These are phyloP conservation scores for Apophysomyces trapeziformis DNA, from an alignment of 371 early-diverging fungal genomes.

Conservation along the genomic window DNA sequence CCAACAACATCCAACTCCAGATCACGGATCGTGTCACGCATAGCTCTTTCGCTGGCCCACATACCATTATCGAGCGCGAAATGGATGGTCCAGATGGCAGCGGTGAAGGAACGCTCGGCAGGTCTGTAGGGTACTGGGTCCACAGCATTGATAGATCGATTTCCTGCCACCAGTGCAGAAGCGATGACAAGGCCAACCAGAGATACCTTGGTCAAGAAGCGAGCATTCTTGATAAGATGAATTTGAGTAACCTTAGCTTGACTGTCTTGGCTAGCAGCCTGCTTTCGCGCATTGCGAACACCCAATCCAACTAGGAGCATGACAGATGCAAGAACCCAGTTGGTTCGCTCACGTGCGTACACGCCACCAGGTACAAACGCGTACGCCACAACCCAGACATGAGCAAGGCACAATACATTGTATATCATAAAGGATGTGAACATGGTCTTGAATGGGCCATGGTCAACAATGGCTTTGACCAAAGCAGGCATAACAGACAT, in stretches of 20 bases:
- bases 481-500: constrained; percentile 66
- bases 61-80: constrained; percentile 85
- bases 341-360: constrained; percentile 75
- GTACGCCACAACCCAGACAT: constrained; percentile 85
- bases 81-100: constrained; percentile 88
- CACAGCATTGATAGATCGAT: constrained; percentile 33
- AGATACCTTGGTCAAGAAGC: constrained; percentile 37
- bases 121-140: constrained; percentile 66
- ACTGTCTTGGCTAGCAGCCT: constrained; percentile 20
- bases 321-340: constrained; percentile 63
- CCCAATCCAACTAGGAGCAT: constrained; percentile 58
- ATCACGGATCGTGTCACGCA: constrained; percentile 78
- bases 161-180: constrained; percentile 43
- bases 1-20: constrained; percentile 84
- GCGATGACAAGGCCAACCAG: constrained; percentile 30
- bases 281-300: constrained; percentile 48
- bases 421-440: constrained; percentile 65
- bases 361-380: constrained; percentile 85
- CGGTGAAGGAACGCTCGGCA: constrained; percentile 73
- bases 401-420: constrained; percentile 71
- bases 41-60: constrained; percentile 79
- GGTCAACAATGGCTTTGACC: constrained; percentile 58
- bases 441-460: constrained; percentile 72
- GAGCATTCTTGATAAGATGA: constrained; percentile 42
- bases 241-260: constrained; percentile 32